phyloP scores from a whole-genome alignment of 2,329 filamentous ascomycete genomes.

The Neonectria neomacrospora region DNA sequence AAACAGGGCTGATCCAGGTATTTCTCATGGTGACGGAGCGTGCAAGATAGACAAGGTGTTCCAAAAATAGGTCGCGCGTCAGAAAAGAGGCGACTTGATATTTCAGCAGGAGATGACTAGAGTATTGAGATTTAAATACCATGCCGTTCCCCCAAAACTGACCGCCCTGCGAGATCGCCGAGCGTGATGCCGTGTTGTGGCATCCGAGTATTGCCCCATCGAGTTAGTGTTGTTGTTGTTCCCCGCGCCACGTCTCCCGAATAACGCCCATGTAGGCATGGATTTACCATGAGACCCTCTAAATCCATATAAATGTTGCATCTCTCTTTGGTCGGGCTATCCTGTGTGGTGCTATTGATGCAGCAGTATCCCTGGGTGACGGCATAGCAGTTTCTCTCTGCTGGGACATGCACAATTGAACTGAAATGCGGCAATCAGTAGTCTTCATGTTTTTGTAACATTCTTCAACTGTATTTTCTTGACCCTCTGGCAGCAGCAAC shows the following conservation, averaged over 20 bases:
- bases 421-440: too few relatives aligned
- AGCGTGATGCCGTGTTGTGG: neutral
- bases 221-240: neutral
- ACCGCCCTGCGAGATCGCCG: neutral
- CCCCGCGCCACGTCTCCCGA: neutral
- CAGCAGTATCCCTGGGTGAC: too few relatives aligned
- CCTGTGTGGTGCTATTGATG: neutral
- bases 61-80: neutral
- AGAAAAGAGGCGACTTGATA: neutral
- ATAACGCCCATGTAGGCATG: neutral
- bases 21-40: neutral
- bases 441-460: too few relatives aligned
- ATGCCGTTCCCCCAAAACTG: neutral
- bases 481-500: too few relatives aligned
- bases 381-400: too few relatives aligned
- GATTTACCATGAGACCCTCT: neutral
- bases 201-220: neutral
- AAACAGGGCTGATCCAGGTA: neutral
- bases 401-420: too few relatives aligned
- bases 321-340: neutral
- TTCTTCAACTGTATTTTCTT: too few relatives aligned
- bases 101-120: neutral
- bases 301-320: neutral
- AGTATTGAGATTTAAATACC: neutral
- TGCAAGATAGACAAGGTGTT: neutral